Percentiles rank a stretch among this genome's conserved stretches.
phyloP scores from a whole-genome alignment of 2,329 filamentous ascomycete species.

The Penicillium sp. region DNA sequence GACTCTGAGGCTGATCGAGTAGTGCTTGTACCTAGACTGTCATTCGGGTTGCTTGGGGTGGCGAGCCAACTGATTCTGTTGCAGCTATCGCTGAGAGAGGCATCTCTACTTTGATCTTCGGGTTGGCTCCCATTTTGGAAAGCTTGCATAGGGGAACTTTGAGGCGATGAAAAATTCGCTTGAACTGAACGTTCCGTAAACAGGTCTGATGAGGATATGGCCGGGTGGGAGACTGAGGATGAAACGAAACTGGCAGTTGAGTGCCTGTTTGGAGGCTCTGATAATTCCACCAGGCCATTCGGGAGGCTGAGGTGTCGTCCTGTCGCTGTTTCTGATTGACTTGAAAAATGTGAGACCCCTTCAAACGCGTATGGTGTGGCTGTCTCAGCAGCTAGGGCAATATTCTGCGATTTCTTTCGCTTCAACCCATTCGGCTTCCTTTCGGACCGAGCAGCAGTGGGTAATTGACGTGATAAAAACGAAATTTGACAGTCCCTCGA shows the following conservation, averaged over 20 bases:
- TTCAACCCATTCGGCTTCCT: background rate
- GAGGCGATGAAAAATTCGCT: background rate
- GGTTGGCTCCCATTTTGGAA: background rate
- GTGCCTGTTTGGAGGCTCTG: background rate
- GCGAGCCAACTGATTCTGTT: background rate
- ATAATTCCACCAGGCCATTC: background rate
- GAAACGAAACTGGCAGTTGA: background rate
- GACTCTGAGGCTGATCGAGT: background rate
- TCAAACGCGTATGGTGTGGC: background rate
- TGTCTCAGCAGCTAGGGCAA: background rate
- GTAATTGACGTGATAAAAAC: background rate
- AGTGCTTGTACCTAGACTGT: background rate
- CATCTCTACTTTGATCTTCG: background rate
- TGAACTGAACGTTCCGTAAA: background rate
- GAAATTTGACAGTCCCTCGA: background rate
- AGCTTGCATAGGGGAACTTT: background rate
- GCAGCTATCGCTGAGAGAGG: background rate
- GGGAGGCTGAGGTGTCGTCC: background rate
- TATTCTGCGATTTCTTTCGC: background rate
- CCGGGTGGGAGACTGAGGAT: background rate
- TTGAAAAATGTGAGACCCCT: background rate
- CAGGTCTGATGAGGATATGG: background rate
- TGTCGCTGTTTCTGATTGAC: background rate
- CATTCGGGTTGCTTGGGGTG: background rate
- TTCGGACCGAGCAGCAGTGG: background rate